Evolutionary conservation across 768 basidiomycete genomes (phyloP), one percentile per base, ranked within the genome.

Genomic region (Hygrophorus russula): DNA sequence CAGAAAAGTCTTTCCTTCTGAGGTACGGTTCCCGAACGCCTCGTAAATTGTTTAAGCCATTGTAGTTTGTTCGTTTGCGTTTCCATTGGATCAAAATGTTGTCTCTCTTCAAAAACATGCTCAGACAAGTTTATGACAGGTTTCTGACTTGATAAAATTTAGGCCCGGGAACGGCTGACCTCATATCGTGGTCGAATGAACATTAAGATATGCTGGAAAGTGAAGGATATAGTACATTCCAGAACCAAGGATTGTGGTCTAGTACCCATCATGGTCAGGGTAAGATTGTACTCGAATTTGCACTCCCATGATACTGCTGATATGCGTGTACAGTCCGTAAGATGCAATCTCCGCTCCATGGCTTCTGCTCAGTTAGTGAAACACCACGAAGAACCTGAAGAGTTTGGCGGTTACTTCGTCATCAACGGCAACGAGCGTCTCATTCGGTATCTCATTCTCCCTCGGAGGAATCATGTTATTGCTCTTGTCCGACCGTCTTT

Each of bases 371-470:
- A 90, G 36, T 80, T 99, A 36, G 90, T 98, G 44, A 66, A 69
- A 44, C 82, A 82, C 48, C 85, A 94, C 58, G 96, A 99, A 70
- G 96, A 99, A 56, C 82, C 96, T 1, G 91, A 96, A 65, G 96
- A 98, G 61, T 97, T 97, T 56, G 96, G 96, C 41, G 96, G 94
- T 20, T 98, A 99, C 65, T 99, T 99, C 58, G 77, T 99, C 57
- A 80, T 99, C 62, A 99, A 99, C 60, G 96, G 96, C 49, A 98
- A 97, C 64, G 96, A 99, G 65, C 90, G 92, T 65, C 78, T 99
- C 49, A 93, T 99, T 52, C 90, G 96, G 49, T 97, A 92, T 65
- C 80, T 98, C 58, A 92, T 98, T 55, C 74, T 99, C 31, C 94
- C 93, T 10, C 83, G 96, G 19, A 77, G 96, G 42, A 91, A 98